Evolutionary conservation across 106 monocot genomes (phyloP).

Genomic region (Dendrobium officinale): DNA sequence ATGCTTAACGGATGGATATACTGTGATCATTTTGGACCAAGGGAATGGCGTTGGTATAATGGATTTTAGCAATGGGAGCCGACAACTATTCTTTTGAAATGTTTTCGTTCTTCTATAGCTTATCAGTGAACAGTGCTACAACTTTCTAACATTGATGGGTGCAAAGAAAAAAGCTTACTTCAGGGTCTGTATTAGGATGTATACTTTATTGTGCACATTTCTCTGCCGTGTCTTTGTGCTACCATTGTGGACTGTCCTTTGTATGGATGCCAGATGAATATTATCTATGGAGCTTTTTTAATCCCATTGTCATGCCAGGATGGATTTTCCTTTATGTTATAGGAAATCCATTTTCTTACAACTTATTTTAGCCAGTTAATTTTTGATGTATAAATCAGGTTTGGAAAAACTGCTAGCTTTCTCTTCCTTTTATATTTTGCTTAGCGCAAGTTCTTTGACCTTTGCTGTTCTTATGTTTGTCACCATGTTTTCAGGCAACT

Average conservation of each 20-base stretch:
- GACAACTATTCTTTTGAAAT: too few species aligned
- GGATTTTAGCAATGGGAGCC: not conserved
- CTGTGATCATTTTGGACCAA: too few species aligned
- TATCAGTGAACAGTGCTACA: not conserved
- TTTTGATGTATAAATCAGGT: not conserved
- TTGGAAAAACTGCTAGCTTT: not conserved
- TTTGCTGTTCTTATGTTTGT: not conserved
- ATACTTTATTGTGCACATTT: too few species aligned
- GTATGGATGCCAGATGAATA: too few species aligned
- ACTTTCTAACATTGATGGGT: not conserved
- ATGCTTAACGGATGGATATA: too few species aligned
- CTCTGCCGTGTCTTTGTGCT: too few species aligned
- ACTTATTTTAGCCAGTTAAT: not conserved
- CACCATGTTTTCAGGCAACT: conserved; percentile 61
- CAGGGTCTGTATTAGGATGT: not conserved
- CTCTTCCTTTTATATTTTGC: not conserved
- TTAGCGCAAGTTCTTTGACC: not conserved
- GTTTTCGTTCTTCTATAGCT: too few species aligned
- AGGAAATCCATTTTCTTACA: not conserved
- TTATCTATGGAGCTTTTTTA: not conserved
- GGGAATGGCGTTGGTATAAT: too few species aligned
- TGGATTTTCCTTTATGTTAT: not conserved
- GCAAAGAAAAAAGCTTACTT: not conserved
- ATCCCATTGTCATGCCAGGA: not conserved
- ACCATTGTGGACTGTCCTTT: too few species aligned